phyloP scores from a whole-genome alignment of 2,329 filamentous ascomycete genomes.

The Trichoderma sp. region DNA sequence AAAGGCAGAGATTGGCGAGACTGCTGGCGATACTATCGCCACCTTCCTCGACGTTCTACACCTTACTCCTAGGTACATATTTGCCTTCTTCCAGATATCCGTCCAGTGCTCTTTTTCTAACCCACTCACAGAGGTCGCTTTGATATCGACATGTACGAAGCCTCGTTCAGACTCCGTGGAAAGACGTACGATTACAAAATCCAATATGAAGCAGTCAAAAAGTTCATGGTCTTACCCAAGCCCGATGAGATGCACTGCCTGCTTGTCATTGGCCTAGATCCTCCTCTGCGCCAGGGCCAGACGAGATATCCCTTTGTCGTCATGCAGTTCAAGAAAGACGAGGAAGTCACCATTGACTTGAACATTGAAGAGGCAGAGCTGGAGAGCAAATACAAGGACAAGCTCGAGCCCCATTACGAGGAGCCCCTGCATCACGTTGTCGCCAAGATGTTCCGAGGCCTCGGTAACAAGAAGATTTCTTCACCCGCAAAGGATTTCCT shows the following conservation, averaged over 20 bases:
- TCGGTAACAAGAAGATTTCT: constrained; percentile 94
- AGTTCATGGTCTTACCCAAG: constrained; percentile 97
- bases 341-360: constrained; percentile 93
- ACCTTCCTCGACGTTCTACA: constrained; percentile 97
- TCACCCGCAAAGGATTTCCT: constrained; percentile 93
- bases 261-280: constrained; percentile 92
- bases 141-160: constrained; percentile 99
- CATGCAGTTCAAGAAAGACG: constrained; percentile 98
- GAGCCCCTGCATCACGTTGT: constrained; percentile 92
- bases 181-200: constrained; percentile 99
- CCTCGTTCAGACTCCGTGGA: constrained; percentile 92
- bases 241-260: constrained; percentile 97
- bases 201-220: constrained; percentile 96
- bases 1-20: constrained; percentile 98
- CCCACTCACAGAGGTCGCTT: constrained; percentile 78
- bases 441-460: constrained; percentile 90
- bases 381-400: constrained; percentile 84
- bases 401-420: constrained; percentile 87
- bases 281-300: constrained; percentile 93
- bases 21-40: constrained; percentile 96
- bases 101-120: neutral
- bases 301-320: constrained; percentile 97
- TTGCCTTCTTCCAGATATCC: neutral
- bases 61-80: constrained; percentile 80
- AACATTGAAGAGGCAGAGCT: constrained; percentile 93